Evolutionary conservation across 345 rosid genomes (phyloP).

Genomic region (Aquilaria yunnanensis): DNA sequence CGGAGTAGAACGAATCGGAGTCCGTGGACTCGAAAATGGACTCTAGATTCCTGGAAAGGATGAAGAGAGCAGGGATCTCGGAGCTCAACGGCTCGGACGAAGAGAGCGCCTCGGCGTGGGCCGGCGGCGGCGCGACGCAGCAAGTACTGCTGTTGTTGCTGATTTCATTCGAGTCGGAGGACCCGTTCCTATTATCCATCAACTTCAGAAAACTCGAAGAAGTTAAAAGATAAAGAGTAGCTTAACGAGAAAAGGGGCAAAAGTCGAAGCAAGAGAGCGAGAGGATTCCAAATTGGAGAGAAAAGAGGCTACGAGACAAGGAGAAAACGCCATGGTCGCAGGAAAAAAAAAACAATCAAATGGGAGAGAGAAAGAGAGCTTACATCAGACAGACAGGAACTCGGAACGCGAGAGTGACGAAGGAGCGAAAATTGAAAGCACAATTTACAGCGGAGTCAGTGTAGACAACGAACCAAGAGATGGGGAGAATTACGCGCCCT

Average conservation of each 20-base stretch:
- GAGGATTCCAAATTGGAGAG: background rate
- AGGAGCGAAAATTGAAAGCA: background rate
- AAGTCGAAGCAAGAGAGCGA: background rate
- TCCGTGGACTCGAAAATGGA: conserved; percentile 45
- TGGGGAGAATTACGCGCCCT: too few relatives aligned
- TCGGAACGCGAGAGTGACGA: conserved; percentile 3
- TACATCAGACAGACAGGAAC: background rate
- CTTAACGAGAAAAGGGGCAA: background rate
- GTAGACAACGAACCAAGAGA: too few relatives aligned
- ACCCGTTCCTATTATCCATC: conserved; percentile 42
- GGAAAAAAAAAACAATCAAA: background rate
- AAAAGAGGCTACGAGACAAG: background rate
- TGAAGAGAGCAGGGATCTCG: conserved; percentile 38
- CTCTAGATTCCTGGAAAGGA: conserved; percentile 51
- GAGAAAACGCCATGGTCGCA: conserved; percentile 5
- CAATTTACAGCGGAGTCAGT: too few relatives aligned
- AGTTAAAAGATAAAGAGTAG: background rate
- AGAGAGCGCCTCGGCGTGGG: conserved; percentile 17
- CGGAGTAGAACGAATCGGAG: conserved; percentile 43
- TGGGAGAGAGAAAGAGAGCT: background rate
- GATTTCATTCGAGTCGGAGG: conserved; percentile 62
- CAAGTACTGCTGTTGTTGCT: conserved; percentile 53
- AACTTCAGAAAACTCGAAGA: background rate
- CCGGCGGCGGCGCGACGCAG: conserved; percentile 21
- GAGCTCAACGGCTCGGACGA: conserved; percentile 19